Evolutionary conservation across 352 stramenopile genomes (phyloP), one percentile per base, ranked within the genome.

Genomic region (Pythium myriotylum): DNA sequence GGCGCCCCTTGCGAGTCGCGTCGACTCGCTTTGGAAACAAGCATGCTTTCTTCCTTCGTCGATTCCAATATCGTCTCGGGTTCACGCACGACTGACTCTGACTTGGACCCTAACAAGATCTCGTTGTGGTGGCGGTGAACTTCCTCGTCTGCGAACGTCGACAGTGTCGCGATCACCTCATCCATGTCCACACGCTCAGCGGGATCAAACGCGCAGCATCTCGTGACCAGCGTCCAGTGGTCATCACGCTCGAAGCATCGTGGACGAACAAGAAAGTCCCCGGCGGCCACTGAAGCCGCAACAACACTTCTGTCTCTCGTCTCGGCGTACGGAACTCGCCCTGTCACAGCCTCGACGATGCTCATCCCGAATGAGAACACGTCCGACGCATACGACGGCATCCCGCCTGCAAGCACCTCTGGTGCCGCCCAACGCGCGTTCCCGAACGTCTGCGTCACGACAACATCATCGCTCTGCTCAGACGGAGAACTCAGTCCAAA

Each of bases 361-460:
- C 56, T 67, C 61, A 81, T 65, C 2, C 67, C 73, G 40, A 79
- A 70, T 27, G 73, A 48, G 37, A 73, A 77, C 2, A 77, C 59
- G n/a, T 82, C 55, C 8, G 70, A 69, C 26, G 27, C 42, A 0
- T 42, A 27, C 4, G 58, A 48, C 19, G 58, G 67, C 55, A 56
- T 16, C 42, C 32, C 41, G 1, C 58, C 47, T 9, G 41, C 29
- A 1, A 77, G 27, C 22, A 57, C 59, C 51, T 77, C 69, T 0
- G 69, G 65, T 26, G 69, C 65, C n/a, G 55, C 58, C 60, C 65
- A 73, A 14, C 65, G 60, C 41, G 54, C 29, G 27, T 7, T 22
- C 35, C 4, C 55, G 41, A 19, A 62, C 42, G 16, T 35, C 22
- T 27, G 33, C 37, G 24, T 22, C 16, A 49, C 42, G 24, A 23